A percentile compares a stretch with the other conserved stretches of the same genome.
phyloP scores from a whole-genome alignment of 1,139 yeast species.

The Geotrichum klebahnii region DNA sequence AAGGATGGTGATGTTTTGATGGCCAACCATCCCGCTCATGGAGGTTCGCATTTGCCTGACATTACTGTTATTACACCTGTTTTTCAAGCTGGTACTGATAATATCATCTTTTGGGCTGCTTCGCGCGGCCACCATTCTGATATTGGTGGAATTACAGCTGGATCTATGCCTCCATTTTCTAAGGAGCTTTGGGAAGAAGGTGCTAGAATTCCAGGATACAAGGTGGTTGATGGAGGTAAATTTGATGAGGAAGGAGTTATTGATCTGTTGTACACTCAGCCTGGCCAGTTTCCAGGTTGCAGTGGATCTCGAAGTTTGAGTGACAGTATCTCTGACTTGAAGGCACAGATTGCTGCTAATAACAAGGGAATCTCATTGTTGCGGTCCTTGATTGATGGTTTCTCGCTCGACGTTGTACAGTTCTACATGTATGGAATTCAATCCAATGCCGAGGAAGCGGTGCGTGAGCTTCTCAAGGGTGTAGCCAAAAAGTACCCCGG shows the following conservation, averaged over 20 bases:
- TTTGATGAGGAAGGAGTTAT: slow-evolving; percentile 53
- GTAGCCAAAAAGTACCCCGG: slow-evolving; percentile 37
- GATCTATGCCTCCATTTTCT: slow-evolving; percentile 63
- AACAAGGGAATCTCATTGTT: slow-evolving; percentile 57
- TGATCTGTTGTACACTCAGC: slow-evolving; percentile 48
- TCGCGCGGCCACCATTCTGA: slow-evolving; percentile 67
- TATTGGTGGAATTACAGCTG: slow-evolving; percentile 63
- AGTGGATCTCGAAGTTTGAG: slow-evolving; percentile 57
- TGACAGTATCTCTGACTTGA: slow-evolving; percentile 59
- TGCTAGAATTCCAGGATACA: slow-evolving; percentile 54
- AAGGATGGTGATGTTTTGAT: slow-evolving; percentile 71
- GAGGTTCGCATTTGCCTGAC: slow-evolving; percentile 82
- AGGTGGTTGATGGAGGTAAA: slow-evolving; percentile 52
- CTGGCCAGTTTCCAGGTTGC: slow-evolving; percentile 53
- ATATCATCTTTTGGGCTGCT: slow-evolving; percentile 57
- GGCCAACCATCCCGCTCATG: slow-evolving; percentile 74
- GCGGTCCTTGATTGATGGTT: slow-evolving; percentile 48
- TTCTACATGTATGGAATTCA: slow-evolving; percentile 60
- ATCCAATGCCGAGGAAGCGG: slow-evolving; percentile 56
- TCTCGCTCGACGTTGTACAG: slow-evolving; percentile 50
- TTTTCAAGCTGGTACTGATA: slow-evolving; percentile 50
- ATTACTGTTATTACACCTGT: slow-evolving; percentile 75
- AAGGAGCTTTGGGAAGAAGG: slow-evolving; percentile 62
- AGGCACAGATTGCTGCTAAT: slow-evolving; percentile 66
- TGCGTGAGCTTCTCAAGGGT: slow-evolving; percentile 44